phyloP scores from a whole-genome alignment of 169 alveolate species.

The Eimeria tenella region DNA sequence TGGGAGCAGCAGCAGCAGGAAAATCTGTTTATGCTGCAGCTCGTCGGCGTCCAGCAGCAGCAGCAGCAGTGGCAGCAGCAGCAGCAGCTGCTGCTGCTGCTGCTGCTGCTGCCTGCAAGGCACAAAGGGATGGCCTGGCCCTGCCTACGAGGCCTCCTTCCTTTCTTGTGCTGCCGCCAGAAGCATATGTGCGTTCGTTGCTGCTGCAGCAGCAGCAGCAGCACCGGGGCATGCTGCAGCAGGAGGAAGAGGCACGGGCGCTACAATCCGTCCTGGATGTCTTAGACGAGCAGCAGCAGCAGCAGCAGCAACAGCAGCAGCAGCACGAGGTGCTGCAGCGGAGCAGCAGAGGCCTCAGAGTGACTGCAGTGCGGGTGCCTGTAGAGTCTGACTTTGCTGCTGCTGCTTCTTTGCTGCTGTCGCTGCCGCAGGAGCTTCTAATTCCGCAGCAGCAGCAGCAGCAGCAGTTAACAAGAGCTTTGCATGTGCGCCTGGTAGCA shows the following conservation, averaged over 20 bases:
- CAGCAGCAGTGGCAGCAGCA: not conserved
- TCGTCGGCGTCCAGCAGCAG: not conserved
- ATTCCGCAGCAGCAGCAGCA: not conserved
- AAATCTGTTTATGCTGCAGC: not conserved
- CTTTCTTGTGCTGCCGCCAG: not conserved
- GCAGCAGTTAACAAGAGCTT: not conserved
- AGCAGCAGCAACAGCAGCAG: not conserved
- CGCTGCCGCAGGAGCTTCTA: not conserved
- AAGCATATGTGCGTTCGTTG: not conserved
- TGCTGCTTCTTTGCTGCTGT: not conserved
- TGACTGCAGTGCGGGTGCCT: not conserved
- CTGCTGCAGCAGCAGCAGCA: not conserved
- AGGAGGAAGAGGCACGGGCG: not conserved
- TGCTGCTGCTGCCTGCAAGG: not conserved
- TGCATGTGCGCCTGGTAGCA: not conserved
- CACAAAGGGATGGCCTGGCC: not conserved
- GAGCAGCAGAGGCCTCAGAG: not conserved
- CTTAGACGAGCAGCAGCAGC: not conserved
- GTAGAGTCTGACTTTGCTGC: not conserved
- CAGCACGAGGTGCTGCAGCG: not conserved
- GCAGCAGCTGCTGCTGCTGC: not conserved
- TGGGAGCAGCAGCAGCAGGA: not conserved
- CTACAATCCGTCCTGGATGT: not conserved
- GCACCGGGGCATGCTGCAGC: not conserved
- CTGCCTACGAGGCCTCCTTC: not conserved